Evolutionary conservation across 345 rosid species (phyloP), one percentile per base, ranked within the genome.

Genomic region (Stellera chamaejasme): DNA sequence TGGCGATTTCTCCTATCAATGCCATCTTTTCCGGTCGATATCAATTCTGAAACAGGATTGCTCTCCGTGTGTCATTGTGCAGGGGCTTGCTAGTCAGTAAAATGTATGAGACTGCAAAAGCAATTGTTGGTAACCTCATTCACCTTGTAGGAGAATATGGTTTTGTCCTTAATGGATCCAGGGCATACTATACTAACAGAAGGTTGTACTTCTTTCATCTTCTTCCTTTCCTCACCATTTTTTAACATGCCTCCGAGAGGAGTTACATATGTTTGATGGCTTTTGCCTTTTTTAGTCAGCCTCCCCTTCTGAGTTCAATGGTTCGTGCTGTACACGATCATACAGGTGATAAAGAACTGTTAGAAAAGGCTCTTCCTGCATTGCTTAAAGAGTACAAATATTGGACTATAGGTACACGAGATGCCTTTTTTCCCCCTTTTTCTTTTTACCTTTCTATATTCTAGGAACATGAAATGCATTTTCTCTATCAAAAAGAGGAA

Each of bases 241-340:
- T 32, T 56, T 23, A 13, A 43, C 10, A 25, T 25, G 39, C 39
- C 3, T 32, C 9, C 39, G 9, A 32, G 9, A 32, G 39, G 39
- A 32, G 9, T 32, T 32, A 8, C 9, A 32, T 5, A 32, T 2
- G 39, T 5, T 32, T 32, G 39, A 32, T 32, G 39, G 39, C 2
- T 5, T 32, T 32, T 8, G 5, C 32, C 6, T 27, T 43, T 68
- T 70, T 64, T 61, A 93, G 99, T 73, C 85, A 90, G 61, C 99
- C 99, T 43, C 97, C 99, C 15, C 80, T 93, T 11, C 72, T 93
- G 25, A 87, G 92, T 73, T 77, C 99, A 61, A 90, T 90, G 99
- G 77, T 93, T 43, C 49, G 50, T 11, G 88, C 72, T 50, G 79
- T 90, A 65, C 87, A 80, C 62, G 71, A 73, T 8, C 72, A 56